phyloP scores from a whole-genome alignment of 805 yeast species.

The Candida jianshihensis region DNA sequence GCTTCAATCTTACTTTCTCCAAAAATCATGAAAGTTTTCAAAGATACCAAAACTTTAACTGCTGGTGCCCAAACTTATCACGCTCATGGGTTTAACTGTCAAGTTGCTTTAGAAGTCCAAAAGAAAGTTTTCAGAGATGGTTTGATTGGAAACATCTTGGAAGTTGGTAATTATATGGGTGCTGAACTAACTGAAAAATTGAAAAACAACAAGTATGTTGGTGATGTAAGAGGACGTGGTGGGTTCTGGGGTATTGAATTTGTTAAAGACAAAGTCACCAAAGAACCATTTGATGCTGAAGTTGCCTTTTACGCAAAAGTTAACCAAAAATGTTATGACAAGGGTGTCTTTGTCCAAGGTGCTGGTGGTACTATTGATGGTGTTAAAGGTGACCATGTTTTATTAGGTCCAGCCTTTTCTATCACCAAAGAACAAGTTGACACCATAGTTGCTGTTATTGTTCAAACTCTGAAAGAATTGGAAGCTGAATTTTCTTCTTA shows the following conservation, averaged over 20 bases:
- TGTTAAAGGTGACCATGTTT: slow-evolving; percentile 31
- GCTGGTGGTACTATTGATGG: slow-evolving; percentile 21
- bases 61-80: slow-evolving; percentile 40
- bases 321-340: slow-evolving; percentile 24
- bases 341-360: slow-evolving; percentile 33
- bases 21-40: slow-evolving; percentile 24
- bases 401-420: slow-evolving; percentile 34
- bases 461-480: slow-evolving; percentile 4
- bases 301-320: slow-evolving; percentile 21
- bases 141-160: slow-evolving; percentile 30
- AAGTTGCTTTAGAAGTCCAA: slow-evolving; percentile 36
- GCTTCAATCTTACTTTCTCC: slow-evolving; percentile 31
- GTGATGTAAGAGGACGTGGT: slow-evolving; percentile 44
- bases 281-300: slow-evolving; percentile 31
- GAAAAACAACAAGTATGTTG: slow-evolving; percentile 27
- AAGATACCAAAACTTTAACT: slow-evolving; percentile 11
- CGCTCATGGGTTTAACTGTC: slow-evolving; percentile 33
- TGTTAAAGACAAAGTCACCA: slow-evolving; percentile 36
- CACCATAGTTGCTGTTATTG: slow-evolving; percentile 23
- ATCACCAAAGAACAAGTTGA: slow-evolving; percentile 28
- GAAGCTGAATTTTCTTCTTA: slow-evolving; percentile 4
- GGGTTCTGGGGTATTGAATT: slow-evolving; percentile 44
- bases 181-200: slow-evolving; percentile 23
- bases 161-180: slow-evolving; percentile 36
- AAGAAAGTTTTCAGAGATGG: slow-evolving; percentile 25